Conservation (phyloP, 768 basidiomycete species). For the Lyophyllum shimeji region DNA sequence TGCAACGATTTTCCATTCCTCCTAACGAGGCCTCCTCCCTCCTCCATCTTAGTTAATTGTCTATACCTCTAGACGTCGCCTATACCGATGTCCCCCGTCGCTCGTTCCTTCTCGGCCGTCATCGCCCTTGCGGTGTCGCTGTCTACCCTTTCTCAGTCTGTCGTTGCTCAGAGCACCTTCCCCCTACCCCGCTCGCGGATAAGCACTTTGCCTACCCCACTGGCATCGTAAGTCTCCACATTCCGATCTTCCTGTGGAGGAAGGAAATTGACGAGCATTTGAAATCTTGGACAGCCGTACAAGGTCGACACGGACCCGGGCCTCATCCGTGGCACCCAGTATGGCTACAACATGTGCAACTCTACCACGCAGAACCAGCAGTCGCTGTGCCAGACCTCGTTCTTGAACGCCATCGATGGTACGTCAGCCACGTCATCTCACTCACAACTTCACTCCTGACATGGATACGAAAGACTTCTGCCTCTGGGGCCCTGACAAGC, state of each 20-base stretch:
- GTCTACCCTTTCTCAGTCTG: conserved; percentile 19
- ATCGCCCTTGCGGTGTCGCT: conserved; percentile 29
- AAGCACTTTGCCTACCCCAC: conserved; percentile 45
- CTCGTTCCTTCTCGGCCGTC: conserved; percentile 33
- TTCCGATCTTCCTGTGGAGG: not conserved
- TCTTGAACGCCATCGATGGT: conserved; percentile 59
- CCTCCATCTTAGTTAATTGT: not conserved
- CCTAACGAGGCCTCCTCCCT: not conserved
- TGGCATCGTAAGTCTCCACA: conserved; percentile 36
- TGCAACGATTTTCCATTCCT: conserved; percentile 8
- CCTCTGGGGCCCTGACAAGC: conserved; percentile 54
- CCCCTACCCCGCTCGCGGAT: conserved; percentile 46
- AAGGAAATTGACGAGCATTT: not conserved
- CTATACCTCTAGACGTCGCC: conserved; percentile 7
- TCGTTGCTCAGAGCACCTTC: conserved; percentile 35
- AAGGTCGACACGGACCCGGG: conserved; percentile 35
- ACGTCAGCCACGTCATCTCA: conserved; percentile 5
- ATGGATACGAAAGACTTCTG: conserved; percentile 65
- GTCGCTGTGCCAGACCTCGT: conserved; percentile 62
- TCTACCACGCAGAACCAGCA: conserved; percentile 58
- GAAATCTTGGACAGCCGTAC: conserved; percentile 25
- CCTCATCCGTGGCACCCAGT: conserved; percentile 41
- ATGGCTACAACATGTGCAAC: conserved; percentile 70
- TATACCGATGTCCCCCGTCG: conserved; percentile 42
- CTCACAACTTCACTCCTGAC: not conserved